phyloP scores from a whole-genome alignment of 257 asterid genomes.

The Misopates orontium region DNA sequence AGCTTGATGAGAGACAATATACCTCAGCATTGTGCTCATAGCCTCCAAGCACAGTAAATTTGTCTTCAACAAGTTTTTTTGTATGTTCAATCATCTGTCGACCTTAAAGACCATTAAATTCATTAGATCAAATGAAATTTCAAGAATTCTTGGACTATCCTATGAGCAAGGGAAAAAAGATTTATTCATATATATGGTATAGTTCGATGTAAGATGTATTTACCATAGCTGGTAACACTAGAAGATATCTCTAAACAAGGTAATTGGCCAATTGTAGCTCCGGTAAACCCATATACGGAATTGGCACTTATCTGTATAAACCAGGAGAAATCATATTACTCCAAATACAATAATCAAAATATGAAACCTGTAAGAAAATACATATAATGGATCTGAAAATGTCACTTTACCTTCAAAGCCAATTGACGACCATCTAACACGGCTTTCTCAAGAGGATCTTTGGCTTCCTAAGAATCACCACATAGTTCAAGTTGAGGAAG shows the following conservation, averaged over 20 bases:
- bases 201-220: slow-evolving; percentile 23
- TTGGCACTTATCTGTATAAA: slow-evolving; percentile 86
- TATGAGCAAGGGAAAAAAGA: slow-evolving; percentile 12
- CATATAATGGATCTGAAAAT: slow-evolving; percentile 12
- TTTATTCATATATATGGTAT: slow-evolving; percentile 10
- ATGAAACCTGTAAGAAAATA: slow-evolving; percentile 13
- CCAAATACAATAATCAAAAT: slow-evolving; percentile 21
- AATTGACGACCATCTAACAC: slow-evolving; percentile 98
- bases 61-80: slow-evolving; percentile 91
- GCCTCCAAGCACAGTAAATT: slow-evolving; percentile 75
- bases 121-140: slow-evolving; percentile 29
- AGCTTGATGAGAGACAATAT: slow-evolving; percentile 24
- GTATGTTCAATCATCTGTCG: slow-evolving; percentile 99
- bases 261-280: slow-evolving; percentile 93
- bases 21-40: slow-evolving; percentile 95
- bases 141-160: slow-evolving; percentile 13
- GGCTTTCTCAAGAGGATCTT: slow-evolving; percentile 91
- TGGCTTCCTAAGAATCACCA: slow-evolving; percentile 66
- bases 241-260: slow-evolving; percentile 98
- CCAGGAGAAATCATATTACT: slow-evolving; percentile 30
- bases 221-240: slow-evolving; percentile 99
- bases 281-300: slow-evolving; percentile 96
- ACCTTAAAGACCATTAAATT: slow-evolving; percentile 46
- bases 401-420: slow-evolving; percentile 77
- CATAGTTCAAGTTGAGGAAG: slow-evolving; percentile 21